phyloP scores from a whole-genome alignment of 2,329 filamentous ascomycete species.

The Ophiocordyceps polyrhachis-furcata region DNA sequence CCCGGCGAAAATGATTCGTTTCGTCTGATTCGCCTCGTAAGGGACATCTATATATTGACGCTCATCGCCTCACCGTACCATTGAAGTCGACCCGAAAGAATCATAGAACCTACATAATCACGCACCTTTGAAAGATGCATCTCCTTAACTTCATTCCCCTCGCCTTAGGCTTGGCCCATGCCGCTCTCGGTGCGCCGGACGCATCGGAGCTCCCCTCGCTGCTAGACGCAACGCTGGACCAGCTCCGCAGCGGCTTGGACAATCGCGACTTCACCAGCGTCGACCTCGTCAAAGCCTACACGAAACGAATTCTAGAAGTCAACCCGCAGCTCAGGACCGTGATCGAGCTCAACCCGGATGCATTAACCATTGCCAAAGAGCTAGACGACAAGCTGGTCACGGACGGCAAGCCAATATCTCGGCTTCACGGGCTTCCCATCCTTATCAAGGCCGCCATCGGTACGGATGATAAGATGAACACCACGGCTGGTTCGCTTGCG shows the following conservation, averaged over 20 bases:
- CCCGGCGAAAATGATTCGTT: too few relatives aligned
- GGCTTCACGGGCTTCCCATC: constrained; percentile 45
- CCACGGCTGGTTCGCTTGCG: constrained; percentile 42
- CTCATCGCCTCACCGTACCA: too few relatives aligned
- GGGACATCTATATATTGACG: too few relatives aligned
- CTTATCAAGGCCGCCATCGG: constrained; percentile 51
- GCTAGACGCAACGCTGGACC: neutral
- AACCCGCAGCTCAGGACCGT: constrained; percentile 11
- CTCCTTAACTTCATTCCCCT: too few relatives aligned
- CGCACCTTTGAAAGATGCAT: too few relatives aligned
- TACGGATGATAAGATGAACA: constrained; percentile 43
- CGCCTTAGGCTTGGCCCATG: too few relatives aligned
- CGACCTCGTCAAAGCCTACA: constrained; percentile 15
- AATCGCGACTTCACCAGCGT: constrained; percentile 13
- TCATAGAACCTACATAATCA: too few relatives aligned
- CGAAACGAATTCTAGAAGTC: constrained; percentile 10
- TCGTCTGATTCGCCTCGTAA: too few relatives aligned
- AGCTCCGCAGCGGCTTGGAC: neutral
- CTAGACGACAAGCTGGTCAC: constrained; percentile 18
- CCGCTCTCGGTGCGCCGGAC: too few relatives aligned
- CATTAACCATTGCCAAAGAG: constrained; percentile 16
- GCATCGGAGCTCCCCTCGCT: neutral
- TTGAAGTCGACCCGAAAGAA: too few relatives aligned
- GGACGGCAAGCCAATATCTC: constrained; percentile 12
- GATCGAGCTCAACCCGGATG: constrained; percentile 20